Conservation (phyloP, 805 yeast genomes). For the Scheffersomyces amazonensis region DNA sequence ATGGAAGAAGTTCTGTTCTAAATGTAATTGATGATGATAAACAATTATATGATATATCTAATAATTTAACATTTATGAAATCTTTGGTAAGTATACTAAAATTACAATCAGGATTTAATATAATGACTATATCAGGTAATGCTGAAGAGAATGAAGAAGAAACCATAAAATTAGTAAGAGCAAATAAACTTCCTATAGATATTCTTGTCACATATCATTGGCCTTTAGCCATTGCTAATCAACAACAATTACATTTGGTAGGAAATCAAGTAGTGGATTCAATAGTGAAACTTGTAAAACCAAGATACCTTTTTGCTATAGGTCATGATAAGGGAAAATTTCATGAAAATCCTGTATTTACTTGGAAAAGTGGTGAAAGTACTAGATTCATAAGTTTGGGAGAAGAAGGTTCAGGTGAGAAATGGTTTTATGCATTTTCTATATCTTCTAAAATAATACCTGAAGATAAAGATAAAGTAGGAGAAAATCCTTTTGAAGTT, state of each 20-base stretch:
- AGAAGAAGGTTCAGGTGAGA: slow-evolving; percentile 49
- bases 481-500: slow-evolving; percentile 23
- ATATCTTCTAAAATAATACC: slow-evolving; percentile 10
- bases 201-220: slow-evolving; percentile 58
- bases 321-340: slow-evolving; percentile 49
- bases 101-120: slow-evolving; percentile 41
- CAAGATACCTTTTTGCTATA: slow-evolving; percentile 65
- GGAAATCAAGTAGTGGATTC: slow-evolving; percentile 47
- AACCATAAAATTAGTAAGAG: slow-evolving; percentile 6
- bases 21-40: slow-evolving; percentile 7
- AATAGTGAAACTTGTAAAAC: slow-evolving; percentile 43
- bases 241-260: slow-evolving; percentile 39
- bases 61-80: slow-evolving; percentile 27
- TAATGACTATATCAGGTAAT: slow-evolving; percentile 43
- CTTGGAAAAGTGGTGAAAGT: slow-evolving; percentile 47
- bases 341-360: slow-evolving; percentile 56
- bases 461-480: slow-evolving; percentile 6
- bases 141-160: slow-evolving; percentile 7
- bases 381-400: slow-evolving; percentile 70
- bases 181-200: slow-evolving; percentile 37
- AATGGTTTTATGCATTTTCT: slow-evolving; percentile 76
- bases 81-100: slow-evolving; percentile 33
- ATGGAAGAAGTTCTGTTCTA: slow-evolving; percentile 11
- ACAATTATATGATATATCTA: slow-evolving; percentile 18
- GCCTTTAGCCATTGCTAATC: slow-evolving; percentile 44